Base-by-base conservation (phyloP, 2,329 filamentous ascomycete genomes). In the Fusarium phyllophilum region DNA sequence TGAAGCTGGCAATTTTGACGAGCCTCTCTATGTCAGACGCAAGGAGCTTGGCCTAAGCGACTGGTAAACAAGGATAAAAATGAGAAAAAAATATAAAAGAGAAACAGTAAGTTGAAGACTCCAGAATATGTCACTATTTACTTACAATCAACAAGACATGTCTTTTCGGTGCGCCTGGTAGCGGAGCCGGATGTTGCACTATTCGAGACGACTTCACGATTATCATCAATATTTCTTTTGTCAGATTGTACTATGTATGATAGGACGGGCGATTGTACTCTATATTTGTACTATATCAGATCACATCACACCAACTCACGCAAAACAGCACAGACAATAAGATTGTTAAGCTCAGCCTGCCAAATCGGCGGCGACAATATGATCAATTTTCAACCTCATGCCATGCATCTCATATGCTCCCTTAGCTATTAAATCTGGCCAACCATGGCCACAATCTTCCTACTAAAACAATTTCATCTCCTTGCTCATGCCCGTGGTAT, bases 1-100 rank as follows among this genome's bases (percentile, higher is more conserved):
- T 13, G 71, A 77, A 62, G 54, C 72, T 10, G 72, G 73, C 46
- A 65, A 62, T 33, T 74, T 72, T 38, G 72, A 72, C 20, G 70
- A 77, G 39, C 64, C 73, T 41, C 73, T 75, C 18, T 58, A 66
- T 11, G 48, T 58, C n/a, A 66, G 41, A 51, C 68, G 72, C 24
- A 70, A 72, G 15, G 64, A 64, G 7, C 45, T 74, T 20, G 72
- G 72, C 22, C 10, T 74, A 13, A 74, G 60, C 11, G 72, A 75
- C 11, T 75, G 72, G 72, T 75, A 34, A 70, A 44, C 7, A 22
- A 45, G 46, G 10, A 39, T 34, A 12, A 17, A 12, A 24, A 39
- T 20, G 18, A 26, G 29, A 22, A 39, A 58, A 58, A 29, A 31
- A 20, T 5, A 24, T 6, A 49, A n/a, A 26, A n/a, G 38, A 45